Conservation (phyloP, 768 basidiomycete genomes). For the Leccinum ochraceum region DNA sequence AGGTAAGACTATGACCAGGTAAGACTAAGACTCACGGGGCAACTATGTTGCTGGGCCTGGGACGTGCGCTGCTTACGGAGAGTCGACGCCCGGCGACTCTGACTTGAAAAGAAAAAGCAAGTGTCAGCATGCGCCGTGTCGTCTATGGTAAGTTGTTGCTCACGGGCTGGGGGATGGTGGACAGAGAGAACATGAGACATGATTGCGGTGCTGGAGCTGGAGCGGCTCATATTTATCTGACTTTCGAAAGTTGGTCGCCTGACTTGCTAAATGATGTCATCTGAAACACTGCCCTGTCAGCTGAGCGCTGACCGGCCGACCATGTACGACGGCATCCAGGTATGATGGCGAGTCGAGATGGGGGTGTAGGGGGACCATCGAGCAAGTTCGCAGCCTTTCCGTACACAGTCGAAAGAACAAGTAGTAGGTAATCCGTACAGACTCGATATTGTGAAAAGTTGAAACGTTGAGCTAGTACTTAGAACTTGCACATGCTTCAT, state of each 20-base stretch:
- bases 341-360: neutral
- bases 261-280: neutral
- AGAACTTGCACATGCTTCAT: no score
- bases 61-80: constrained; percentile 42
- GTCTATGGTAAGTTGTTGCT: constrained; percentile 17
- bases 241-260: neutral
- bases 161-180: constrained; percentile 53
- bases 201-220: constrained; percentile 17
- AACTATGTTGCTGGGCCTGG: constrained; percentile 32
- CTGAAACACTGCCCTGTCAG: neutral
- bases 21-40: constrained; percentile 25
- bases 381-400: neutral
- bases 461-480: no score
- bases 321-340: neutral
- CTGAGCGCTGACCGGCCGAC: no score
- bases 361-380: neutral
- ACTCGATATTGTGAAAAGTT: no score
- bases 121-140: neutral
- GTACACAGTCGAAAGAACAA: no score
- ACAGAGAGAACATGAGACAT: constrained; percentile 31
- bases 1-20: neutral
- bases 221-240: neutral
- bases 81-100: constrained; percentile 54
- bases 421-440: no score
- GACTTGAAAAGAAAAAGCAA: constrained; percentile 16